phyloP scores from a whole-genome alignment of 78 protist species.

The Planoprotostelium fungivorum region DNA sequence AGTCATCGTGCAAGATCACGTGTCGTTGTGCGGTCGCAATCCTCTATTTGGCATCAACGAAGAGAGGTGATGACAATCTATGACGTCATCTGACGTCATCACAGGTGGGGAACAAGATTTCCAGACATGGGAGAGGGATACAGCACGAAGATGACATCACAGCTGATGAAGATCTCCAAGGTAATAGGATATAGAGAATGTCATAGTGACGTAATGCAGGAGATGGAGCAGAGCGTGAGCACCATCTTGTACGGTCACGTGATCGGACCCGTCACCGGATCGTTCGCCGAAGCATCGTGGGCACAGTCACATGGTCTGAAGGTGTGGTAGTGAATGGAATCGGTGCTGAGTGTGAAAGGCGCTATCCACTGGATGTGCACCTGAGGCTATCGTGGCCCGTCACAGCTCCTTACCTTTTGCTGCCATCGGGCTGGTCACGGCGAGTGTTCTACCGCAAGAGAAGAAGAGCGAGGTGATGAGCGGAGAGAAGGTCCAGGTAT shows the following conservation, averaged over 20 bases:
- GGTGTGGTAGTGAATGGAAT: background rate
- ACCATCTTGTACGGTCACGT: background rate
- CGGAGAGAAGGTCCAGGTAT: too few relatives aligned
- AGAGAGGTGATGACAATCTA: background rate
- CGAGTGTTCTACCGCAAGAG: background rate
- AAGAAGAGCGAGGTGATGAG: background rate
- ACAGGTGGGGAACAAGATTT: slow-evolving; percentile 16
- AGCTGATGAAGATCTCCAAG: background rate
- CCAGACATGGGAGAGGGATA: slow-evolving; percentile 31
- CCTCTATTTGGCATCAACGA: slow-evolving; percentile 25
- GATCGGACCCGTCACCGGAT: background rate
- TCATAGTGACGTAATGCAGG: background rate
- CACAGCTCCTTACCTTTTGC: background rate
- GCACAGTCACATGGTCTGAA: background rate
- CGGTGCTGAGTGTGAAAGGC: background rate
- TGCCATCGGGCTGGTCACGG: background rate
- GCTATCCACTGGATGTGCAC: background rate
- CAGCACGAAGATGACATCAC: background rate
- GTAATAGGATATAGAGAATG: background rate
- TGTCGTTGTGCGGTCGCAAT: slow-evolving; percentile 21
- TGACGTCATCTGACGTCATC: background rate
- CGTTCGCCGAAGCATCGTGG: background rate
- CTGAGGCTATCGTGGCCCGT: background rate
- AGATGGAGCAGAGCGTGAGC: background rate
- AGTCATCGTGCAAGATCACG: slow-evolving; percentile 7